Base-by-base conservation (phyloP, 2,329 filamentous ascomycete genomes). In the Cladophialophora psammophila region DNA sequence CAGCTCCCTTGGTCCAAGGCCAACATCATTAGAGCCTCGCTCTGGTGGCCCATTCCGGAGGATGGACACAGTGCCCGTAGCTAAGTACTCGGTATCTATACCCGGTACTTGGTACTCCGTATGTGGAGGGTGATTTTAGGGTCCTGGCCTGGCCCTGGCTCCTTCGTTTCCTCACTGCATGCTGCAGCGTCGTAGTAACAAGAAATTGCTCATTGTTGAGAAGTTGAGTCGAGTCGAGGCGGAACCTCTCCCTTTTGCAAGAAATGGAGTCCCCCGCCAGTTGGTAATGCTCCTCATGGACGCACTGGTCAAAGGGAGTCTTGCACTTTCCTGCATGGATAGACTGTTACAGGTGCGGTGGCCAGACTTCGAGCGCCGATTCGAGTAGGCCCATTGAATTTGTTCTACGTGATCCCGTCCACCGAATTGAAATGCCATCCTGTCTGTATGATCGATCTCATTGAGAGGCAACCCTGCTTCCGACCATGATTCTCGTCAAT, bases 401-500 rank as follows among this genome's bases (percentile, higher is more conserved):
- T 50, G 26, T 20, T 5, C 10, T 7, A 50, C 2, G 20, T 10
- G 45, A 10, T 50, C 13, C 45, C 45, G 1, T 50, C 5, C 45
- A 12, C 5, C 45, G 3, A 31, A 5, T 10, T 31, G 7, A 6
- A 50, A 31, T 50, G 3, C 10, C 26, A 18, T 50, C 45, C 45
- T 5, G 20, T 31, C 45, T 20, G 12, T 26, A 31, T 50, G 9
- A 31, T 26, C 26, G 9, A 50, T 50, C 26, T 50, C 45, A 50
- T 50, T 50, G 26, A 50, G 18, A 13, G 20, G 3, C 13, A 15
- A 6, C 26, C 45, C 20, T 50, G 45, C 18, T 12, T 31, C 45
- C 26, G 10, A 31, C 45, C 45, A 31, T 31, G 10, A 50, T 26
- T 40, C 54, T 35, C 54, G 40, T 66, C 62, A 70, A 63, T 68